These are phyloP conservation scores for Halteria grandinella DNA, from an alignment of 73 alveolate species.

Conservation along the genomic window DNA sequence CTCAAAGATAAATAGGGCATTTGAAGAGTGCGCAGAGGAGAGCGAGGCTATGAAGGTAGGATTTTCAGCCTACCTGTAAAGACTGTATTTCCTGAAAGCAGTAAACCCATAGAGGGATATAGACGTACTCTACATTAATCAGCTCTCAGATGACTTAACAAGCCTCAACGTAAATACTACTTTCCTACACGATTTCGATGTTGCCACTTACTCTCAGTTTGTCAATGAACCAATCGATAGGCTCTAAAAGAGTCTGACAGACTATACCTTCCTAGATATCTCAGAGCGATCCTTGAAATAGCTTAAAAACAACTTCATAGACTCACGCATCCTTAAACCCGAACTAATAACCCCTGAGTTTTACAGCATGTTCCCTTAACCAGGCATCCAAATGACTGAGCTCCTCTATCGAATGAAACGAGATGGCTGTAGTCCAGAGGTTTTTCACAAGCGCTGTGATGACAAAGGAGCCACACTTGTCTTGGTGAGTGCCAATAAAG, in stretches of 20 bases:
- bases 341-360: conserved; percentile 16
- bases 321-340: conserved; percentile 2
- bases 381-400: conserved; percentile 65
- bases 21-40: conserved; percentile 12
- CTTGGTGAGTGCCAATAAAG: conserved; percentile 55
- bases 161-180: conserved; percentile 10
- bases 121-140: conserved; percentile 18
- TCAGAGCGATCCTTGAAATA: conserved; percentile 1
- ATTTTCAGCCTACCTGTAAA: neutral
- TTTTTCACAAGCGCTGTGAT: conserved; percentile 67
- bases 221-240: conserved; percentile 17
- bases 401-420: conserved; percentile 57
- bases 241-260: neutral
- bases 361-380: conserved; percentile 57
- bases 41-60: conserved; percentile 11
- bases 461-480: conserved; percentile 70
- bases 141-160: conserved; percentile 23
- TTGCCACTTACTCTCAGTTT: conserved; percentile 39
- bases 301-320: conserved; percentile 6
- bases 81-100: conserved; percentile 13
- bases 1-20: conserved; percentile 12
- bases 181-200: conserved; percentile 38
- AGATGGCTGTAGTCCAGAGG: conserved; percentile 59
- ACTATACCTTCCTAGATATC: conserved; percentile 39
- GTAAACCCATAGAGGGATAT: conserved; percentile 39